Evolutionary conservation across 176 grass and related monocot species (phyloP).

Genomic region (Lolium perenne): DNA sequence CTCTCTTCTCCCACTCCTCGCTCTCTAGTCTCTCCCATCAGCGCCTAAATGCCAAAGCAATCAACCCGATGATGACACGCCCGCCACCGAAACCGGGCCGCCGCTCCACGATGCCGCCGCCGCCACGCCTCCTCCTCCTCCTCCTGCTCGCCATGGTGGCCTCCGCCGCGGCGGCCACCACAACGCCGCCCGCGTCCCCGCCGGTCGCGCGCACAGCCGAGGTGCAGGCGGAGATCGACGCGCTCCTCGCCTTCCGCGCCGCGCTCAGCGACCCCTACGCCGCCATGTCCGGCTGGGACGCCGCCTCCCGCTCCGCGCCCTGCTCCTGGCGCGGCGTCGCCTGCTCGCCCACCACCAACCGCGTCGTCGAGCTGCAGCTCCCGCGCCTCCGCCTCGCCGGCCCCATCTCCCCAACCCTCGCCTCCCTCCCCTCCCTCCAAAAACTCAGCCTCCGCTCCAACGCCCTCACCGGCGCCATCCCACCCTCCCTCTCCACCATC

Average conservation of each 20-base stretch:
- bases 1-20: conserved; percentile 1
- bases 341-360: conserved; percentile 42
- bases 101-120: neutral
- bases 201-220: conserved; percentile 50
- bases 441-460: conserved; percentile 90
- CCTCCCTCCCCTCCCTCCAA: conserved; percentile 64
- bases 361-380: conserved; percentile 84
- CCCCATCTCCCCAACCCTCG: conserved; percentile 62
- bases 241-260: conserved; percentile 66
- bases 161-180: neutral
- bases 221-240: conserved; percentile 71
- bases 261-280: conserved; percentile 64
- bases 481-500: conserved; percentile 56
- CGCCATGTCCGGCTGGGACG: conserved; percentile 71
- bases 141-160: conserved; percentile 45
- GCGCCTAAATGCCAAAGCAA: conserved; percentile 32
- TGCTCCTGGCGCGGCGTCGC: conserved; percentile 86
- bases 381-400: conserved; percentile 78
- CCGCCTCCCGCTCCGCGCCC: conserved; percentile 59
- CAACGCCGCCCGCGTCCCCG: neutral
- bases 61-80: conserved; percentile 35
- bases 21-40: conserved; percentile 35
- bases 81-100: conserved; percentile 22
- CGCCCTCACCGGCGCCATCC: conserved; percentile 72
- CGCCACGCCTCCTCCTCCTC: conserved; percentile 47